Evolutionary conservation across 2,329 filamentous ascomycete species (phyloP).

Genomic region (Teratosphaeria nubilosa): DNA sequence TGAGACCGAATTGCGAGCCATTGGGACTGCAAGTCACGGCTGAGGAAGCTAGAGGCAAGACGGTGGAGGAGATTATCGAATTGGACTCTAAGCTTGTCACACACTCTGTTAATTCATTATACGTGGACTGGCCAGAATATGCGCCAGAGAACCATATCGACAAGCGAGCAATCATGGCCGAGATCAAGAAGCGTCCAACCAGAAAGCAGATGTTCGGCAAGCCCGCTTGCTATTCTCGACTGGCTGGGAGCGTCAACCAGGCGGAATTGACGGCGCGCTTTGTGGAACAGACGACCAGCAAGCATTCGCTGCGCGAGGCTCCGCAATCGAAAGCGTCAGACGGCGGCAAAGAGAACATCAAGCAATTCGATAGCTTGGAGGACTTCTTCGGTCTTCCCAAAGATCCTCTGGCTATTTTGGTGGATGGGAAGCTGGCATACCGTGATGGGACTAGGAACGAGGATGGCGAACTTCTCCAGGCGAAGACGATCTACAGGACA

Average conservation of each 20-base stretch:
- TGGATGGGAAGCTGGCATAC: slow-evolving; percentile 16
- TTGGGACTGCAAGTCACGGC: background rate
- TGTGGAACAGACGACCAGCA: background rate
- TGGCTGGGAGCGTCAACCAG: background rate
- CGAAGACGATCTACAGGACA: slow-evolving; percentile 8
- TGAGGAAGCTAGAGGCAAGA: slow-evolving; percentile 1
- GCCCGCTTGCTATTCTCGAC: slow-evolving; percentile 4
- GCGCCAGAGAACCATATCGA: slow-evolving; percentile 18
- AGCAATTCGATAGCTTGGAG: slow-evolving; percentile 9
- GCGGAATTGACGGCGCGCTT: background rate
- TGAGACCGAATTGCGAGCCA: background rate
- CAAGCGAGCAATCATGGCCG: slow-evolving; percentile 48
- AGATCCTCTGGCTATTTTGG: slow-evolving; percentile 11
- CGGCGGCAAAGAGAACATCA: slow-evolving; percentile 2
- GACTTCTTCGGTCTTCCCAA: slow-evolving; percentile 6
- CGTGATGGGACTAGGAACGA: slow-evolving; percentile 10
- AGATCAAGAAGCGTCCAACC: slow-evolving; percentile 31
- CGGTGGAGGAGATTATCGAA: background rate
- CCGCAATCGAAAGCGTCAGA: background rate
- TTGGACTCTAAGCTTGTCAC: background rate
- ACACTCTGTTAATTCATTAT: slow-evolving; percentile 9
- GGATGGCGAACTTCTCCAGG: slow-evolving; percentile 9
- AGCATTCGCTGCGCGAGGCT: background rate
- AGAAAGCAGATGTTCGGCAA: slow-evolving; percentile 26
- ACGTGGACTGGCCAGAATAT: slow-evolving; percentile 17